phyloP scores from a whole-genome alignment of 805 yeast genomes.

The Kregervanrija delftensis region DNA sequence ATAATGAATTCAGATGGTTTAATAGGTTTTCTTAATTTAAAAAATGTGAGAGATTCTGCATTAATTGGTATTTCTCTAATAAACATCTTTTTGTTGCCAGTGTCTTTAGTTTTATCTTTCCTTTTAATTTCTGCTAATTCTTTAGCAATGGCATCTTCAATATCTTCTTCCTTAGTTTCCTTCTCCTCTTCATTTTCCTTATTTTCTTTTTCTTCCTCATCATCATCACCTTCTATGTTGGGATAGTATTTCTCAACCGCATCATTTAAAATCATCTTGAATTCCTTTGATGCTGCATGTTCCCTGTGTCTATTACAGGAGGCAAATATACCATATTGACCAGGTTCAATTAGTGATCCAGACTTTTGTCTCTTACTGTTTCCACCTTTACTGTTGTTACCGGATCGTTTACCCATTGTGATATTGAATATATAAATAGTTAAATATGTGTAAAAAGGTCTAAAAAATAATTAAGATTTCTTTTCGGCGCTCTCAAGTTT shows the following conservation, averaged over 20 bases:
- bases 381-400: slow-evolving; percentile 7
- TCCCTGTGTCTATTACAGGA: slow-evolving; percentile 84
- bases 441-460: too few relatives aligned
- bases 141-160: slow-evolving; percentile 69
- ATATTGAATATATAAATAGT: background rate
- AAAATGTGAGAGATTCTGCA: slow-evolving; percentile 80
- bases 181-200: slow-evolving; percentile 15
- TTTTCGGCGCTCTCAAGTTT: slow-evolving; percentile 12
- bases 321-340: slow-evolving; percentile 81
- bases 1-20: slow-evolving; percentile 69
- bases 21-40: slow-evolving; percentile 73
- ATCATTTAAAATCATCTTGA: slow-evolving; percentile 52
- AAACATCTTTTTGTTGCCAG: slow-evolving; percentile 35
- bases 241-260: slow-evolving; percentile 41
- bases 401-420: slow-evolving; percentile 23
- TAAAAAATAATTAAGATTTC: background rate
- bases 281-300: slow-evolving; percentile 66
- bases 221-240: slow-evolving; percentile 18
- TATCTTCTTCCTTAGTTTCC: slow-evolving; percentile 39
- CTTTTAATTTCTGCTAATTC: slow-evolving; percentile 61
- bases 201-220: slow-evolving; percentile 13
- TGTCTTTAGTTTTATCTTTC: slow-evolving; percentile 19
- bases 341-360: slow-evolving; percentile 62
- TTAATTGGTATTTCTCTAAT: slow-evolving; percentile 57
- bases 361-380: slow-evolving; percentile 35